Evolutionary conservation across 805 yeast species (phyloP).

Genomic region (Yarrowia deformans): DNA sequence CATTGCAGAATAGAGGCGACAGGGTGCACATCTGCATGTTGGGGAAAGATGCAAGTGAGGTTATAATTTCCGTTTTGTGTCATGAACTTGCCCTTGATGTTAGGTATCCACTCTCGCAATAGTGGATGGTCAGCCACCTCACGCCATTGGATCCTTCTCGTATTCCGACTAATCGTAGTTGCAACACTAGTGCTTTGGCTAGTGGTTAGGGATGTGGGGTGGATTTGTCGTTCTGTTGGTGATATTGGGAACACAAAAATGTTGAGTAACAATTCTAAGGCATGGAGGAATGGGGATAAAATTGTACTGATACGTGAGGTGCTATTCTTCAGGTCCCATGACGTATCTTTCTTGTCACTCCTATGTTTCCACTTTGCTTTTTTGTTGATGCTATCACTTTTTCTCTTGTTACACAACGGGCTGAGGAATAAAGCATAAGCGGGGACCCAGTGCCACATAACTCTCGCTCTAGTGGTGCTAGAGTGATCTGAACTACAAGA

Average conservation of each 20-base stretch:
- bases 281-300: not conserved
- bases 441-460: not conserved
- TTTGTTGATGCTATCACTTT: not conserved
- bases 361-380: not conserved
- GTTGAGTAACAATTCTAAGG: conserved; percentile 1
- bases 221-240: not conserved
- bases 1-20: conserved; percentile 23
- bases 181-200: not conserved
- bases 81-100: conserved; percentile 3
- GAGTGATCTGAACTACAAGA: not conserved
- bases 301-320: not conserved
- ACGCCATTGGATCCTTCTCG: conserved; percentile 2
- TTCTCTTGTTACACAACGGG: conserved; percentile 1
- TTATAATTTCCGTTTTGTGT: conserved; percentile 16
- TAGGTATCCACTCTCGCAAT: not conserved
- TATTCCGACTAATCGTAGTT: not conserved
- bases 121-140: not conserved
- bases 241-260: not conserved
- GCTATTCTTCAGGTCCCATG: conserved; percentile 22
- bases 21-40: conserved; percentile 6
- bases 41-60: conserved; percentile 27
- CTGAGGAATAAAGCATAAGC: not conserved
- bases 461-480: not conserved
- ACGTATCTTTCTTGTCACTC: not conserved
- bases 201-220: conserved; percentile 33